These are phyloP conservation scores for Beauveria caledonica DNA, from an alignment of 2,329 filamentous ascomycete genomes.

Conservation along the genomic window DNA sequence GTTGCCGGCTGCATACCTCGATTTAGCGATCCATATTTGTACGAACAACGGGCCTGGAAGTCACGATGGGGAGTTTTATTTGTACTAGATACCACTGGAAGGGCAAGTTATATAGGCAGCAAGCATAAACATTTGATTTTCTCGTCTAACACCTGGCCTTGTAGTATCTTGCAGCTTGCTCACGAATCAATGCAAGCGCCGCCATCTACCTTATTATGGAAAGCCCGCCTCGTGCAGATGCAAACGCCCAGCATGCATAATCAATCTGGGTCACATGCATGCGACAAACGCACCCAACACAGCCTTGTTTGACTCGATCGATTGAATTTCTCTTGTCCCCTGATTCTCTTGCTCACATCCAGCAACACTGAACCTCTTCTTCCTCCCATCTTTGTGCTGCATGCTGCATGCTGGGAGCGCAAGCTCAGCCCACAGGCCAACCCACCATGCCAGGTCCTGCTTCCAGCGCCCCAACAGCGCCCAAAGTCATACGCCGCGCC, in stretches of 20 bases:
- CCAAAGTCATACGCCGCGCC: background rate
- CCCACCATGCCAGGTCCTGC: background rate
- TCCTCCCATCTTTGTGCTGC: background rate
- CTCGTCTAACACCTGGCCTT: background rate
- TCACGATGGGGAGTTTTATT: conserved; percentile 9
- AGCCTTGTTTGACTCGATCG: background rate
- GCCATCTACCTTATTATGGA: background rate
- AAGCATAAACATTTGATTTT: background rate
- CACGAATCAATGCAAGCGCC: background rate
- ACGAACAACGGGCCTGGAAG: conserved; percentile 1
- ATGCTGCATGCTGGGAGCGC: background rate
- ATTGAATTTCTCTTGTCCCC: background rate
- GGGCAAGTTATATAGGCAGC: background rate
- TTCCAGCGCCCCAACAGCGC: background rate
- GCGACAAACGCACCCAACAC: background rate
- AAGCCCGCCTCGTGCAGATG: background rate
- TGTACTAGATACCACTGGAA: conserved; percentile 8
- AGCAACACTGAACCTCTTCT: background rate
- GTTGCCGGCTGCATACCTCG: background rate
- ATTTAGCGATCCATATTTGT: conserved; percentile 1
- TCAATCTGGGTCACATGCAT: background rate
- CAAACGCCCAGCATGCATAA: background rate
- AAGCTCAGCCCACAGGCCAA: background rate
- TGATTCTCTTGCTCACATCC: background rate
- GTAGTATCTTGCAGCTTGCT: no score